phyloP scores from a whole-genome alignment of 2,329 filamentous ascomycete species.

The Cercospora janseana region DNA sequence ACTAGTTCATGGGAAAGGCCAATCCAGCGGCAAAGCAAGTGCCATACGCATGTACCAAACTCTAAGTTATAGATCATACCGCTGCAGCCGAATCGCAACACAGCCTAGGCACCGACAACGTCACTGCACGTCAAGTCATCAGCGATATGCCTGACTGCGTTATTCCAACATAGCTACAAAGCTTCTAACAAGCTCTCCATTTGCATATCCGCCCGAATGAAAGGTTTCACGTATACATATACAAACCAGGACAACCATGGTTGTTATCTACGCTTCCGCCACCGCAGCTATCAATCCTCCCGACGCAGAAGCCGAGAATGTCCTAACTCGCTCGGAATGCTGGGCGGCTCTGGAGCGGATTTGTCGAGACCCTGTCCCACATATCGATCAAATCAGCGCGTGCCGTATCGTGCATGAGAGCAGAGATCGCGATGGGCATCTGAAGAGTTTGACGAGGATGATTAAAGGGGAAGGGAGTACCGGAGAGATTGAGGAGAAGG shows the following conservation, averaged over 20 bases:
- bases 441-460: slow-evolving; percentile 2
- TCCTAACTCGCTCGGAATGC: slow-evolving; percentile 1
- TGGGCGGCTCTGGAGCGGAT: slow-evolving; percentile 5
- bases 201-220: neutral
- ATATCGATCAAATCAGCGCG: slow-evolving; percentile 6
- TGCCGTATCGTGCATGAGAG: slow-evolving; percentile 6
- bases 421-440: slow-evolving; percentile 1
- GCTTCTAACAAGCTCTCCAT: neutral
- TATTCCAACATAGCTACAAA: too few species aligned
- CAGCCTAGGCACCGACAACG: neutral
- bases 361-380: slow-evolving; percentile 7
- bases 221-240: too few species aligned
- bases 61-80: neutral
- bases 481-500: slow-evolving; percentile 2
- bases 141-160: neutral
- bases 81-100: neutral
- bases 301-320: neutral
- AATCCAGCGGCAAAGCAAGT: neutral
- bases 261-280: slow-evolving; percentile 10
- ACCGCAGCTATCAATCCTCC: slow-evolving; percentile 3
- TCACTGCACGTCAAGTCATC: neutral
- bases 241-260: neutral
- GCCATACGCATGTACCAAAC: slow-evolving; percentile 1
- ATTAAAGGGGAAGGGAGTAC: slow-evolving; percentile 3
- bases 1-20: neutral